Evolutionary conservation across 768 basidiomycete species (phyloP), one percentile per base, ranked within the genome.

Genomic region (Cubamyces sp.): DNA sequence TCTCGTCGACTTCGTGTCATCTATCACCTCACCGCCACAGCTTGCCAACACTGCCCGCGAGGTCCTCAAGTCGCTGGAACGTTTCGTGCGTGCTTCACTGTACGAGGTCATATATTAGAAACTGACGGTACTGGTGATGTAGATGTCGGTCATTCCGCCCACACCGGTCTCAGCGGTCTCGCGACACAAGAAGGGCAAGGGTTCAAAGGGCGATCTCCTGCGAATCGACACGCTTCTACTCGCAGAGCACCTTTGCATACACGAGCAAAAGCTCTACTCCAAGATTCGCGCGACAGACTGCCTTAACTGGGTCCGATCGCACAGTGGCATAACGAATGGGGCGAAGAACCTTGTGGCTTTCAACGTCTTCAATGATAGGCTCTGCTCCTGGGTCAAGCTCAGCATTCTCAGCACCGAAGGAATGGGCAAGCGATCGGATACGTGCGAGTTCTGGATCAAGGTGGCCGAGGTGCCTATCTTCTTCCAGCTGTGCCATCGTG

Each of bases 201-300:
- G 78, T 4, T 79, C 81, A 59, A 85, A 81, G 70, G 80, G 84
- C 65, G 89, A 90, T 52, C 72, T 95, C 18, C 70, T 84, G 14
- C 83, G 85, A 65, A 78, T 90, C 61, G 87, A 91, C 66, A 81
- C 91, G 1, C 69, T 81, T 21, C 85, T 88, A 57, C 69, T 96
- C 37, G 93, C 93, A 0, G 85, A 93, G 45, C 93, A 96, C 68
- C 78, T 96, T 46, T 86, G 88, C n/a, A 75, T 95, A 47, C 77
- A 87, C 63, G 92, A 96, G 71, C 85, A 81, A 57, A 75, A 79
- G 40, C 77, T 87, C 6, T 96, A 94, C 73, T 74, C 78, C 61
- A 86, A 84, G 70, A 84, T 95, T 58, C 82, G 83, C 9, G 81
- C 85, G 7, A 84, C 84, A 43, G 92, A 96, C 68, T 96, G 91